Conservation (phyloP, 2,329 filamentous ascomycete genomes). For the Venturia asperata region DNA sequence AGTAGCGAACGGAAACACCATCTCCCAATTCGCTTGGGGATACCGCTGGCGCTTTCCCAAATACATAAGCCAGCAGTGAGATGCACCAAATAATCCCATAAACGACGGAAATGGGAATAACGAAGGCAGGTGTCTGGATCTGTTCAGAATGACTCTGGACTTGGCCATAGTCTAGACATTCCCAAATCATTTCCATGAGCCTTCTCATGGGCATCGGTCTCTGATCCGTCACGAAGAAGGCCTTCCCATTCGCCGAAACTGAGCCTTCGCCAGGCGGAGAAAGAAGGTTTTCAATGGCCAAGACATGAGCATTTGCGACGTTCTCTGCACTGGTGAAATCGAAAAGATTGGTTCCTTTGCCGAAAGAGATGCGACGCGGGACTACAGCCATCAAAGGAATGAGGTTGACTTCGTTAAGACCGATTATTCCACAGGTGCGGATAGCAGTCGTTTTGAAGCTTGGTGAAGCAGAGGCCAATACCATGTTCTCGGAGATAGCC, state of each 20-base stretch:
- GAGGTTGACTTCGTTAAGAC: slow-evolving; percentile 74
- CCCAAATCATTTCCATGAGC: slow-evolving; percentile 1
- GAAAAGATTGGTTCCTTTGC: slow-evolving; percentile 39
- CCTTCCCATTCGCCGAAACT: slow-evolving; percentile 59
- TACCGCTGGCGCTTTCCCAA: neutral
- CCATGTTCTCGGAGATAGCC: slow-evolving; percentile 62
- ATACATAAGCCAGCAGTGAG: neutral
- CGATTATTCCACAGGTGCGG: slow-evolving; percentile 83
- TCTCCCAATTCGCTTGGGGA: neutral
- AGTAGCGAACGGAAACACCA: neutral
- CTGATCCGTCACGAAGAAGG: slow-evolving; percentile 79
- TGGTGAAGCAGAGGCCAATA: slow-evolving; percentile 64
- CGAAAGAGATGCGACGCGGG: neutral
- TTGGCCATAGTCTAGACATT: neutral
- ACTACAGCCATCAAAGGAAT: slow-evolving; percentile 55
- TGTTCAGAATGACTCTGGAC: neutral
- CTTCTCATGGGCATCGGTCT: slow-evolving; percentile 2
- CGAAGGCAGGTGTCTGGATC: neutral
- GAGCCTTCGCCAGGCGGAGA: slow-evolving; percentile 35
- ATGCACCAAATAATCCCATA: neutral
- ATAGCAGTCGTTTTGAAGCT: slow-evolving; percentile 69
- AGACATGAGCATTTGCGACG: slow-evolving; percentile 70
- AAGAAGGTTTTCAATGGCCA: slow-evolving; percentile 68
- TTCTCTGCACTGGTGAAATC: slow-evolving; percentile 66
- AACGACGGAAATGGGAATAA: neutral